Base-by-base conservation (phyloP, 2,329 filamentous ascomycete species). In the Sarocladium strictum region DNA sequence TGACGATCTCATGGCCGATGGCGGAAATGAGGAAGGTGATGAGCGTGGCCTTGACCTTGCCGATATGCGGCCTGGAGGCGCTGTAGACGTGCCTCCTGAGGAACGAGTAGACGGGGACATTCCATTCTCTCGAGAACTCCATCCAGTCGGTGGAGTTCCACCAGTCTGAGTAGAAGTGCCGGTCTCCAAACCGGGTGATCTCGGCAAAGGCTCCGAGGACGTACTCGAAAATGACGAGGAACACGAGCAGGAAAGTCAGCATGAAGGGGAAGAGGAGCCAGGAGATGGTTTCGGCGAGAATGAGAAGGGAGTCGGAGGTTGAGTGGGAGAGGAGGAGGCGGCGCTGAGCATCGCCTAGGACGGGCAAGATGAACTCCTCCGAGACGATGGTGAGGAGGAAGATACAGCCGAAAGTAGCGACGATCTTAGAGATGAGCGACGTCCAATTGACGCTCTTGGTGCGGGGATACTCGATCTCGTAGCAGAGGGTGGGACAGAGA, bases 191-290 rank as follows among this genome's bases (percentile, higher is more conserved):
- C 63, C 86, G 81, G 17, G 92, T 96, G 61, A 97, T 89, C 69
- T 99, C 94, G 14, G 92, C 94, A 64, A 95, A 96, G 49, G 92
- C 92, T 56, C 93, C 94, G 32, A 97, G 83, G 11, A 96, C 81
- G 70, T 97, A 99, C 70, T 99, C 94, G 69, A 97, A 99, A 64
- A 97, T 97, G 69, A 97, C 91, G 56, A 99, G 84, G 75, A 99
- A 99, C 54, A 97, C 92, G 49, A 97, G 84, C 3, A 97, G 76
- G 68, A 97, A 95, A 3, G 87, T 96, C 58, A 97, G 80, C 90
- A 97, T 97, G 70, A 97, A 99, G 2, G 94, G 94, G 71, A 97
- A 97, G 21, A 99, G 80, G 17, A 99, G 83, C 77, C 89, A 85
- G 55, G 88, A 93, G 65, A 96, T 92, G 14, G 89, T 91, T 76